Evolutionary conservation across 805 yeast genomes (phyloP).

Genomic region (Priceomyces castillae): DNA sequence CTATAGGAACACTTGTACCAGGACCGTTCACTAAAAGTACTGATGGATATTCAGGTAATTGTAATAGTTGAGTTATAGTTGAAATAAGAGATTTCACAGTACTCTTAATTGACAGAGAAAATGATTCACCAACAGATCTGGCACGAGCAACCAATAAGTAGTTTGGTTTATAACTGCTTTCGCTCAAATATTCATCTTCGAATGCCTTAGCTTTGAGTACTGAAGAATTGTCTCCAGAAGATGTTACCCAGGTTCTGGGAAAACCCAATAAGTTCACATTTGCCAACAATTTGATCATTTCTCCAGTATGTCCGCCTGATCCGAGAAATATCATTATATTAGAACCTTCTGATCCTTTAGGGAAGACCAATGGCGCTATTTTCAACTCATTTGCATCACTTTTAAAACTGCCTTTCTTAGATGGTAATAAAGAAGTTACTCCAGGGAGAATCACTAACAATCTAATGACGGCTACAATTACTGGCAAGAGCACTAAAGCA

Average conservation of each 20-base stretch:
- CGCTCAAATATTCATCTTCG: conserved; percentile 23
- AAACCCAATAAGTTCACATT: conserved; percentile 31
- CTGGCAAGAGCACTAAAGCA: conserved; percentile 18
- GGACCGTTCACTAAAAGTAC: conserved; percentile 71
- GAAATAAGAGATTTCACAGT: conserved; percentile 38
- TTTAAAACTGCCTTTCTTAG: background rate
- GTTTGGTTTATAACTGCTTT: conserved; percentile 12
- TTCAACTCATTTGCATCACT: background rate
- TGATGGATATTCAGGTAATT: conserved; percentile 34
- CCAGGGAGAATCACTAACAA: conserved; percentile 25
- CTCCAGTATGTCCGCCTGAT: conserved; percentile 97
- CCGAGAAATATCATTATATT: conserved; percentile 69
- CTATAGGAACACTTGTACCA: conserved; percentile 73
- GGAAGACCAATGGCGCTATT: conserved; percentile 3
- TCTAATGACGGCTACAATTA: conserved; percentile 20
- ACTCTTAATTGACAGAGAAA: conserved; percentile 44
- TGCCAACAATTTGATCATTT: conserved; percentile 71
- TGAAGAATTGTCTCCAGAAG: conserved; percentile 54
- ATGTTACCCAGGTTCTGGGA: conserved; percentile 39
- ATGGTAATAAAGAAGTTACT: conserved; percentile 5
- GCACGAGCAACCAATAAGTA: conserved; percentile 51
- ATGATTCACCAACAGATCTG: conserved; percentile 56
- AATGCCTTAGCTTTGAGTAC: conserved; percentile 35
- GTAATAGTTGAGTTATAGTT: conserved; percentile 25
- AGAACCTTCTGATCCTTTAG: conserved; percentile 12